Evolutionary conservation across 331 rosid species (phyloP), one percentile per base, ranked within the genome.

Genomic region (Quercus lobata): DNA sequence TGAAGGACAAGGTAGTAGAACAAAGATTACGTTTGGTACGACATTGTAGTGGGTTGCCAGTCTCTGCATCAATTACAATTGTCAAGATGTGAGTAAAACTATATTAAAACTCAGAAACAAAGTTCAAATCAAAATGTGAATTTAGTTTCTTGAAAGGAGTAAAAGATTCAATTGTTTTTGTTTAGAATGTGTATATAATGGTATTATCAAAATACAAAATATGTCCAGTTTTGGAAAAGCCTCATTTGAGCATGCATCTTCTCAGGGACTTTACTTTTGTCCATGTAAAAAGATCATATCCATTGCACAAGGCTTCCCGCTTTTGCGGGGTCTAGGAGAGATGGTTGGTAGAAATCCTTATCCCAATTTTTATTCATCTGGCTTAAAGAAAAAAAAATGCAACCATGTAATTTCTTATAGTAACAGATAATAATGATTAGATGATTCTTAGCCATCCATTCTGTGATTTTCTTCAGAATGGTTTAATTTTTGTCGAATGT

Each of bases 1-100:
- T 17, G 11, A 44, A 41, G 27, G 5, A 5, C 72, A 46, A 46
- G 63, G 77, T 35, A 61, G 22, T 37, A 46, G 16, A 63, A 54
- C 73, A 32, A 71, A 77, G 27, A 19, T 81, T 87, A 93, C 97
- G 87, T 25, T 25, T 71, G 58, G 91, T 79, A 4, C 91, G 95
- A 69, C 95, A 91, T 71, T 87, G 83, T 78, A 88, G 78, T 10
- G 84, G 89, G 74, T 83, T 90, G 60, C 89, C 93, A 4, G 83
- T 90, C 79, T 81, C 93, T 91, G 89, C 82, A 83, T 72, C 81
- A 70, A 62, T 57, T 44, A 75, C 71, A 24, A 76, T 19, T 52
- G 80, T 71, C 37, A 85, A 79, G 65, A 57, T 35, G 61, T 74
- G 74, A 83, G 79, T 6, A 71, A 81, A 71, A 21, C 55, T 63